Base-by-base conservation (phyloP, 2,329 filamentous ascomycete genomes). In the Fusarium domesticum region DNA sequence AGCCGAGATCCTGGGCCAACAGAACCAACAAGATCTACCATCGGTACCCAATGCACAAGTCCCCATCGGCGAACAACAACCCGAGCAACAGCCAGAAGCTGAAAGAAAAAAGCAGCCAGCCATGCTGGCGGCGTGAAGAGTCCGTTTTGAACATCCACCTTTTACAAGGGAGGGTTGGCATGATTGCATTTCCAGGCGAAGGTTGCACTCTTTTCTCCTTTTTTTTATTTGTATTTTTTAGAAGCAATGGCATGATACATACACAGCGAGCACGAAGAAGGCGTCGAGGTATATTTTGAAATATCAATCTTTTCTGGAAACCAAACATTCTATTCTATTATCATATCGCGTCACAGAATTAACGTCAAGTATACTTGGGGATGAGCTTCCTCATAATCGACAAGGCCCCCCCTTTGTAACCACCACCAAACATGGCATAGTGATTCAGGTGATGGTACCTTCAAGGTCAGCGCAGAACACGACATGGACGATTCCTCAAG, bases 401-500 rank as follows among this genome's bases (percentile, higher is more conserved):
- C 66, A 92, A 77, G 19, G 90, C 89, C 5, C 89, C 84, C 32
- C 76, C 75, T 31, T 81, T 80, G 64, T 96, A 96, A 0, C 85
- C 78, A 1, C 84, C 85, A 0, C 89, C 89, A 64, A 96, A 96
- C 36, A 96, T 75, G 2, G 87, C 84, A 71, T 84, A 85, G 57
- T 96, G 92, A 53, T 96, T 96, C 18, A 96, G 69, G 62, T 95
- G 87, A 64, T 96, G 92, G 65, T 96, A 92, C 51, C 85, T 89
- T 31, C 2, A 6, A 6, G 4, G 20, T 47, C 3, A 55, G 44
- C 32, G 8, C 32, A 1, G 12, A 6, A n/a, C 12, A 11, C n/a
- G 10, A 6, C 18, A 33, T 20, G 39, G 18, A 42, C 16, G 11
- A 6, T n/a, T n/a, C n/a, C n/a, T n/a, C n/a, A n/a, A 19, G 25